Conservation (phyloP, 208 protist species). For the Eutreptiella sp. region DNA sequence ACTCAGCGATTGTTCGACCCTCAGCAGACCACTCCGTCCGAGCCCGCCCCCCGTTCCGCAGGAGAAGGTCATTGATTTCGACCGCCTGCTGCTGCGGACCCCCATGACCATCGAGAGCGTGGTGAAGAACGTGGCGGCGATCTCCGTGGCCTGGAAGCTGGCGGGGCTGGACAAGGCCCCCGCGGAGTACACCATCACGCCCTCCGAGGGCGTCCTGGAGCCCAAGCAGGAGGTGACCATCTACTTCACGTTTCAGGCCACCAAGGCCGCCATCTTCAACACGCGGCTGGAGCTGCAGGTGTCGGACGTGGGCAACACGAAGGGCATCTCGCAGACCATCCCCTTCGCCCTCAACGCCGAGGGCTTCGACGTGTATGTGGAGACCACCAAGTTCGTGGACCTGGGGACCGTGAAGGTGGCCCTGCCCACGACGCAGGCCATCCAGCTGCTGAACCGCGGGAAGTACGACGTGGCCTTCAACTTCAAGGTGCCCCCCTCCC, state of each 20-base stretch:
- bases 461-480: constrained; percentile 85
- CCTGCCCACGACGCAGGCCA: constrained; percentile 41
- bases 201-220: not conserved
- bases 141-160: constrained; percentile 68
- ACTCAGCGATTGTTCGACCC: not conserved
- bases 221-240: constrained; percentile 28
- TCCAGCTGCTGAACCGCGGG: constrained; percentile 81
- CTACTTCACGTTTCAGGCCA: constrained; percentile 56
- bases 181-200: constrained; percentile 56
- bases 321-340: constrained; percentile 55
- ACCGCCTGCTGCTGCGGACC: constrained; percentile 59
- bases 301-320: constrained; percentile 44
- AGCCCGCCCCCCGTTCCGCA: constrained; percentile 27
- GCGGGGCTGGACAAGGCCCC: constrained; percentile 53
- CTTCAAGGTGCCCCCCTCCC: constrained; percentile 66
- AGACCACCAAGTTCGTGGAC: constrained; percentile 76
- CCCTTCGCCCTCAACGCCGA: constrained; percentile 73
- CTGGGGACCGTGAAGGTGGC: constrained; percentile 77
- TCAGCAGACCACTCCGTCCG: constrained; percentile 10
- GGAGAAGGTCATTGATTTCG: constrained; percentile 55
- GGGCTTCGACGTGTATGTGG: constrained; percentile 79
- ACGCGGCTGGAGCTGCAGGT: constrained; percentile 54
- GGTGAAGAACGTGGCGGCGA: constrained; percentile 59
- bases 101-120: constrained; percentile 40
- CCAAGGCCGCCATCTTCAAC: constrained; percentile 60